Evolutionary conservation across 306 rosid species (phyloP).

Genomic region (Boehmeria nivea): DNA sequence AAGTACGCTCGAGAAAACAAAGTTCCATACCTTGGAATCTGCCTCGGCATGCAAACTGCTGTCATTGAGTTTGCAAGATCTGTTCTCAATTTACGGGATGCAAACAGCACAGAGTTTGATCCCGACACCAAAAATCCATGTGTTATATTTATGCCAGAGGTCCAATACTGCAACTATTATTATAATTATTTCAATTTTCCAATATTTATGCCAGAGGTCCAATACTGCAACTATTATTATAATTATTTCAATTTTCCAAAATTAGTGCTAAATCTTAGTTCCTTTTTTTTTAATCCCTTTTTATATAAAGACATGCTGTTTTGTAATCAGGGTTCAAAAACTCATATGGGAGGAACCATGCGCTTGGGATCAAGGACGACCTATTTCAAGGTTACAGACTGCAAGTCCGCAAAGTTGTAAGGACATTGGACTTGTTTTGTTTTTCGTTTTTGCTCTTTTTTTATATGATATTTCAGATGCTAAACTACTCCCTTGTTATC

Average conservation of each 20-base stretch:
- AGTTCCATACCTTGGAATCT: constrained; percentile 73
- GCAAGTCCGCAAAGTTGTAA: constrained; percentile 80
- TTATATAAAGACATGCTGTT: constrained; percentile 15
- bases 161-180: too few species aligned
- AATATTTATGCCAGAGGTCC: too few species aligned
- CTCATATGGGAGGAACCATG: constrained; percentile 92
- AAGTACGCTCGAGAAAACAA: constrained; percentile 66
- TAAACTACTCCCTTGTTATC: constrained; percentile 7
- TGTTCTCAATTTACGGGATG: constrained; percentile 61
- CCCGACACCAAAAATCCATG: constrained; percentile 61
- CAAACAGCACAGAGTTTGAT: constrained; percentile 72
- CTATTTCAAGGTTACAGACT: constrained; percentile 50
- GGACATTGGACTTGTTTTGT: constrained; percentile 24
- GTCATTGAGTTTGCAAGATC: constrained; percentile 76
- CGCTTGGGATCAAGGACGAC: constrained; percentile 87
- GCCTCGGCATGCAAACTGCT: constrained; percentile 88
- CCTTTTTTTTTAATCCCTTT: neutral
- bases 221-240: neutral
- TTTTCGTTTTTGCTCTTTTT: too few species aligned
- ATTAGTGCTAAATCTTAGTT: too few species aligned
- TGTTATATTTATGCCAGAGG: constrained; percentile 87
- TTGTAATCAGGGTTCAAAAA: constrained; percentile 65
- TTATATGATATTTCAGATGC: neutral
- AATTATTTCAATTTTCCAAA: neutral
- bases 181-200: neutral